Conservation (phyloP, 176 grass and related monocot species). For the Zoysia pacifica region DNA sequence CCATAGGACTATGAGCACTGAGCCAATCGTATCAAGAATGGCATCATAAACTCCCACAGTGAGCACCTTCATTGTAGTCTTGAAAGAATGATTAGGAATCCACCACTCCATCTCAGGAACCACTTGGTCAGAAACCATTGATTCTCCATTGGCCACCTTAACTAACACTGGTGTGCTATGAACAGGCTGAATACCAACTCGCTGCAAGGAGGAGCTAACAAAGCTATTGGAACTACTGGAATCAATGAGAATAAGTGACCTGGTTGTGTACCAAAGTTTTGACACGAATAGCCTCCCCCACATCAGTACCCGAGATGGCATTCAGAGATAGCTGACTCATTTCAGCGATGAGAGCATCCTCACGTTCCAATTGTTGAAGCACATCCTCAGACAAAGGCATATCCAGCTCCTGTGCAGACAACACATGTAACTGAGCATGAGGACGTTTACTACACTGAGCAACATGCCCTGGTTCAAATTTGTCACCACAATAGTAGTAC, state of each 20-base stretch:
- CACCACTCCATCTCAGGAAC: not conserved
- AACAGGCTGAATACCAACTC: rapidly evolving
- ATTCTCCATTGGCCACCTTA: not conserved
- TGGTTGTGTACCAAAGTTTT: not conserved
- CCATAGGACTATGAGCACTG: no score
- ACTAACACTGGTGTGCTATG: rapidly evolving
- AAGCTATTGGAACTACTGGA: not conserved
- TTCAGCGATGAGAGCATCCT: rapidly evolving
- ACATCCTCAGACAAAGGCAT: rapidly evolving
- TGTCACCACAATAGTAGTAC: no score
- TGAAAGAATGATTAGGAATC: no score
- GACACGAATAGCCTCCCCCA: rapidly evolving
- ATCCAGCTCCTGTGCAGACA: not conserved
- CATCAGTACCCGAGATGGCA: not conserved
- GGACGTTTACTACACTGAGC: rapidly evolving
- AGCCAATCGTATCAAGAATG: no score
- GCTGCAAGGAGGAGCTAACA: rapidly evolving
- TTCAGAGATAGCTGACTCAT: not conserved
- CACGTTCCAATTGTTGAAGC: rapidly evolving
- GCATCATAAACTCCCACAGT: no score
- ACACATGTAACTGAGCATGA: rapidly evolving
- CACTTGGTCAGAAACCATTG: rapidly evolving
- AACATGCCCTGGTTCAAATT: rapidly evolving
- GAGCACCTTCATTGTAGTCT: no score
- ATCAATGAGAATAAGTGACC: not conserved